A percentile compares a stretch with the other conserved stretches of the same genome.
phyloP scores from a whole-genome alignment of 352 stramenopile species.

The Phytopythium aichiense region DNA sequence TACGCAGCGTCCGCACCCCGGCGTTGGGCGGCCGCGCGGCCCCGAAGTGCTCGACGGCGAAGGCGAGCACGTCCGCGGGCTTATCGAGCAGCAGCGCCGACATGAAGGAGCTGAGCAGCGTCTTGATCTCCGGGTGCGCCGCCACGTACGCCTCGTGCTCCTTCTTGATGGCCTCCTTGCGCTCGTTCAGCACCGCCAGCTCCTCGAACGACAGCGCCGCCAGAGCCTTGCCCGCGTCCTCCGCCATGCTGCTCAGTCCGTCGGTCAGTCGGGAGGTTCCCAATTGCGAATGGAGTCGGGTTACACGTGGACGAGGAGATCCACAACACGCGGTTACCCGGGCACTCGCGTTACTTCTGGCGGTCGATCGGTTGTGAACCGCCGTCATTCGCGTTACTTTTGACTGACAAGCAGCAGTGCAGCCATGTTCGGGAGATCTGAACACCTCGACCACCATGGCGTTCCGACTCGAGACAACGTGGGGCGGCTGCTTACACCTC shows the following conservation, averaged over 20 bases:
- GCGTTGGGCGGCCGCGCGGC: constrained; percentile 54
- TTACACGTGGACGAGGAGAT: constrained; percentile 3
- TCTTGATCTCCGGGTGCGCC: constrained; percentile 87
- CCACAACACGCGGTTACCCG: background rate
- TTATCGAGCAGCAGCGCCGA: constrained; percentile 83
- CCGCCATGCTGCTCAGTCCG: constrained; percentile 12
- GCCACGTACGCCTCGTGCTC: constrained; percentile 82
- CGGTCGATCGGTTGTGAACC: background rate
- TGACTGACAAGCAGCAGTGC: background rate
- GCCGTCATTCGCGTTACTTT: background rate
- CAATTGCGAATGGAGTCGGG: background rate
- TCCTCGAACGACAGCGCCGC: constrained; percentile 82
- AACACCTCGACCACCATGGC: background rate
- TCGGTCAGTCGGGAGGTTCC: no score
- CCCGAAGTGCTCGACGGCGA: constrained; percentile 78
- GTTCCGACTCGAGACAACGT: background rate
- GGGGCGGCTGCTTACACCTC: background rate
- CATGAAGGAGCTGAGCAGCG: constrained; percentile 87
- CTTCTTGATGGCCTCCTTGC: constrained; percentile 84
- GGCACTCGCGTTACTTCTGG: background rate
- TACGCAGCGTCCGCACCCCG: constrained; percentile 32
- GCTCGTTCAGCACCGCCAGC: constrained; percentile 80
- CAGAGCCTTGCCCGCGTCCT: constrained; percentile 45
- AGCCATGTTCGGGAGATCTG: background rate
- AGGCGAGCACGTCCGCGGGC: constrained; percentile 73